Percentiles rank a stretch among this genome's conserved stretches.
Evolutionary conservation across 305 asterid species (phyloP).

Genomic region (Fraxinus floribunda): DNA sequence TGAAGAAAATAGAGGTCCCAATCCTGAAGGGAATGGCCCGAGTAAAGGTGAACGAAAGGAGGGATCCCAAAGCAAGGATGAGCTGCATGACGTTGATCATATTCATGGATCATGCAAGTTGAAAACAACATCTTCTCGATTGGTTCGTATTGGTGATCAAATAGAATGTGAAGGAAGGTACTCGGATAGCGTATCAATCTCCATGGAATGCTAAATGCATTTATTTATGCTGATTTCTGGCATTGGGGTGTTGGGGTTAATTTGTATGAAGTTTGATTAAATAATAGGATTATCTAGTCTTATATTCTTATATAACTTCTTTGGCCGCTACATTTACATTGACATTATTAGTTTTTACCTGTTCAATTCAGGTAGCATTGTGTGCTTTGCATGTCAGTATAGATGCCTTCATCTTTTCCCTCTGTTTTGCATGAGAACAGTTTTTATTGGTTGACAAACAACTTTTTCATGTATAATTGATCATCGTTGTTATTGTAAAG

Average conservation of each 20-base stretch:
- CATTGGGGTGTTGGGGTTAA: slow-evolving; percentile 26
- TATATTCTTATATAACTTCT: not conserved
- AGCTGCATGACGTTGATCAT: slow-evolving; percentile 32
- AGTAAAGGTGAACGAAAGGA: not conserved
- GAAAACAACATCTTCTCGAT: slow-evolving; percentile 45
- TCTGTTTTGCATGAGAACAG: no score
- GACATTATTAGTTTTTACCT: no score
- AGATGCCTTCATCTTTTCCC: no score
- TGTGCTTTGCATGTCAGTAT: no score
- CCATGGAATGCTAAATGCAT: slow-evolving; percentile 8
- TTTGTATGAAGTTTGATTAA: not conserved
- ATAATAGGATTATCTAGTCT: not conserved
- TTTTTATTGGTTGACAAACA: no score
- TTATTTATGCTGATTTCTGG: slow-evolving; percentile 37
- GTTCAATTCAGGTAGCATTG: no score
- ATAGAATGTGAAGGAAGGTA: slow-evolving; percentile 44
- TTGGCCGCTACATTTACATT: no score
- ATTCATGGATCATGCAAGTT: slow-evolving; percentile 44
- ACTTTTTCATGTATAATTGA: no score
- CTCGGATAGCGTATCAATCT: slow-evolving; percentile 23
- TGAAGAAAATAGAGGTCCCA: slow-evolving; percentile 35
- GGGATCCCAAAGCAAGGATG: slow-evolving; percentile 37
- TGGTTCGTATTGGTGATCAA: slow-evolving; percentile 36
- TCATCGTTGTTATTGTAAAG: no score
- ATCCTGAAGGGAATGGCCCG: slow-evolving; percentile 4